Evolutionary conservation across 2,329 filamentous ascomycete genomes (phyloP).

Genomic region (Fusarium siculi): DNA sequence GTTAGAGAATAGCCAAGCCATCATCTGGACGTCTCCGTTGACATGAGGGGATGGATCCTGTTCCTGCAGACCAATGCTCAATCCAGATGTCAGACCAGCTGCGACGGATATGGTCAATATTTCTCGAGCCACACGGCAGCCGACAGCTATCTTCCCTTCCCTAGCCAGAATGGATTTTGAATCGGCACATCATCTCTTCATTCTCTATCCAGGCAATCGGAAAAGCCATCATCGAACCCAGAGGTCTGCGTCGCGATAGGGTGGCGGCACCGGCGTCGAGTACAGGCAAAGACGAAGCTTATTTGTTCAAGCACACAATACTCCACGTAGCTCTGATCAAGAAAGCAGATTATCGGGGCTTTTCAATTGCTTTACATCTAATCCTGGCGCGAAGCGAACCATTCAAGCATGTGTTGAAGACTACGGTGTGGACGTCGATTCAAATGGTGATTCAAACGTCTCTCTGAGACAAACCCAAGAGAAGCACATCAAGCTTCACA

Average conservation of each 20-base stretch:
- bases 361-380: not conserved
- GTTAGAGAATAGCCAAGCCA: not conserved
- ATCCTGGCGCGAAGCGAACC: not conserved
- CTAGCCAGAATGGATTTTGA: no score
- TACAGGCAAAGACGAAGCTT: not conserved
- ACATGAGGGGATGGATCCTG: not conserved
- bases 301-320: not conserved
- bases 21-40: not conserved
- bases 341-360: not conserved
- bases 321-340: not conserved
- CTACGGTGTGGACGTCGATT: not conserved
- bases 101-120: no score
- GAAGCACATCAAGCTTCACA: not conserved
- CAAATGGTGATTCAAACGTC: not conserved
- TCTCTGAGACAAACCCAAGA: not conserved
- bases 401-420: not conserved
- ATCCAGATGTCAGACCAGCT: not conserved
- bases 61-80: not conserved
- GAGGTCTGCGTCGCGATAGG: not conserved
- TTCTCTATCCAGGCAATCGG: no score
- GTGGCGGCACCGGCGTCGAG: no score
- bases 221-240: not conserved
- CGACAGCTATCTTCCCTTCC: not conserved
- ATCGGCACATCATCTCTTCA: no score
- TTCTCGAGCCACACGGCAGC: not conserved